Conservation (phyloP, 2,329 filamentous ascomycete species). For the Xylaria arbuscula region DNA sequence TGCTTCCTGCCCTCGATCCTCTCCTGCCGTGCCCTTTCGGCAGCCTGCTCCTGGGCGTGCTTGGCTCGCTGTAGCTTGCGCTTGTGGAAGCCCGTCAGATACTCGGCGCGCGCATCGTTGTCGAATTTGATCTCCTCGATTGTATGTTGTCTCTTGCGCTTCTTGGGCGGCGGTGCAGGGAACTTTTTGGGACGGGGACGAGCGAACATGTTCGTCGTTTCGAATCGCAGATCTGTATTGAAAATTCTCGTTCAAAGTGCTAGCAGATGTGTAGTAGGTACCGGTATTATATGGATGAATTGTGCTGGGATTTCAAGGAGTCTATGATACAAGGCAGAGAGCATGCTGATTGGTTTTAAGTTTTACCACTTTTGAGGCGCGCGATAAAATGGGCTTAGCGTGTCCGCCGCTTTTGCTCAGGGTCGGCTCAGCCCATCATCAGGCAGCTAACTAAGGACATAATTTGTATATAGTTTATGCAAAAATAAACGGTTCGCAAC, state of each 20-base stretch:
- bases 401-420: too few relatives aligned
- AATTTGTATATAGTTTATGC: too few relatives aligned
- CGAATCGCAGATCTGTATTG: constrained; percentile 22
- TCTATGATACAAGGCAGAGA: neutral
- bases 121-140: constrained; percentile 91
- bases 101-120: constrained; percentile 80
- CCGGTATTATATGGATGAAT: neutral
- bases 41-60: constrained; percentile 83
- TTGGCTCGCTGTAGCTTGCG: constrained; percentile 88
- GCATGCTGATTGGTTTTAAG: neutral
- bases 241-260: neutral
- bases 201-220: constrained; percentile 59
- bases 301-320: constrained; percentile 2
- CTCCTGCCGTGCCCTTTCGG: constrained; percentile 81
- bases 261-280: neutral
- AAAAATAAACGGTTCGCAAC: too few relatives aligned
- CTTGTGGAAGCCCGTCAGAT: constrained; percentile 96
- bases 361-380: too few relatives aligned
- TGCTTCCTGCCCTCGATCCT: constrained; percentile 78
- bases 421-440: too few relatives aligned
- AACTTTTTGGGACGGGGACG: constrained; percentile 69
- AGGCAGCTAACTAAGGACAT: too few relatives aligned
- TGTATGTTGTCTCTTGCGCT: constrained; percentile 68
- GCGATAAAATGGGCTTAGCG: too few relatives aligned
- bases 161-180: constrained; percentile 72